Evolutionary conservation across 345 rosid species (phyloP).

Genomic region (Sapria himalayana): DNA sequence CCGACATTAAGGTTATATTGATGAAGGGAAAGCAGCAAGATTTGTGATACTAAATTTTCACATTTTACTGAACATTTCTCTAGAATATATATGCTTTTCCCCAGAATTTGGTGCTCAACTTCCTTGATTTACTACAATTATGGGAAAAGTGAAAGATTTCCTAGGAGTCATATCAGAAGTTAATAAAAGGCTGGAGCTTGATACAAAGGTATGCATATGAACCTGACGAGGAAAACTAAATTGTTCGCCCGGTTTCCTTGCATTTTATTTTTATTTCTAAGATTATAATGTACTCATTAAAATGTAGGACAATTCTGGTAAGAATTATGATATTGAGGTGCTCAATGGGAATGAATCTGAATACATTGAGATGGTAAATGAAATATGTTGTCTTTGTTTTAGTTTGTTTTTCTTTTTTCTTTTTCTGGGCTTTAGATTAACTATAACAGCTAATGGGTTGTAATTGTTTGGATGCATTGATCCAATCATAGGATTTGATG

Average conservation of each 20-base stretch:
- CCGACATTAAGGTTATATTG: no score
- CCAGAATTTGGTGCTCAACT: not conserved
- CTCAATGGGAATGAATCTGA: constrained; percentile 47
- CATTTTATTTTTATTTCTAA: not conserved
- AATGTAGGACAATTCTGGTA: constrained; percentile 31
- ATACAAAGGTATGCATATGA: constrained; percentile 24
- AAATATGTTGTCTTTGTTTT: not conserved
- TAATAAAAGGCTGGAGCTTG: constrained; percentile 34
- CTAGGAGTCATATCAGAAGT: constrained; percentile 53
- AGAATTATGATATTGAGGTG: constrained; percentile 43
- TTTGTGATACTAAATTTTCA: no score
- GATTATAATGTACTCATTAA: not conserved
- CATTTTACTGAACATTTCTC: no score
- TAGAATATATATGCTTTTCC: no score
- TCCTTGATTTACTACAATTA: constrained; percentile 16
- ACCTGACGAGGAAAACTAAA: not conserved
- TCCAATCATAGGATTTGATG: constrained; percentile 47
- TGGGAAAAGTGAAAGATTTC: constrained; percentile 53
- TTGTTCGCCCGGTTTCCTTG: not conserved
- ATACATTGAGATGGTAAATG: constrained; percentile 56
- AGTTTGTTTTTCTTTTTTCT: not conserved
- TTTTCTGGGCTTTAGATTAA: no score
- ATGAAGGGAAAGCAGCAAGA: no score
- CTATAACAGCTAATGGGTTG: not conserved
- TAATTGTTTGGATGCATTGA: not conserved